Base-by-base conservation (phyloP, 768 basidiomycete species). In the Paxillus ammoniavirescens region DNA sequence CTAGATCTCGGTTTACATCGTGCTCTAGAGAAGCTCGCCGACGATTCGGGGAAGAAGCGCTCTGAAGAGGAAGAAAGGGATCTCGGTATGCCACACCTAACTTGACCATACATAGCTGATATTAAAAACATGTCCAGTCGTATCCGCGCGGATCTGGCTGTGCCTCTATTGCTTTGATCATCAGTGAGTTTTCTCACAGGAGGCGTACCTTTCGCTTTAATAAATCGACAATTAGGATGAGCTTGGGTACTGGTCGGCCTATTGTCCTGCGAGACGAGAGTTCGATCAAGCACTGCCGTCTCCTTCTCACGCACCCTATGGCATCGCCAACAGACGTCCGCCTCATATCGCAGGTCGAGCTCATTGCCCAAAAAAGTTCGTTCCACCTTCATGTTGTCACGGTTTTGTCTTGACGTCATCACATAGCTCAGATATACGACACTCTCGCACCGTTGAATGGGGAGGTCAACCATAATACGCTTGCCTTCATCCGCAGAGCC, bases 101-200 rank as follows among this genome's bases (percentile, higher is more conserved):
- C 23, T 44, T 48, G 18, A 41, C 14, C 42, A 8, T 37, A 44
- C 21, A 8, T 21, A 31, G 9, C 38, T 53, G 18, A 48, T 28
- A 60, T 52, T 42, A 43, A 59, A 23, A 47, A 4, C n/a, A 14
- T 49, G 36, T 54, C 33, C 64, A 91, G 91, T 96, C 43, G 87
- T 96, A 7, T 94, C 93, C 55, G 91, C 93, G 2, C 81, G 94
- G 47, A 93, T 95, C 56, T 97, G 93, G 93, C 76, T 95, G 54
- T 94, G 93, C 66, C 79, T 96, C 41, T 96, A 95, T 68, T 93
- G 93, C 91, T 93, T 96, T 63, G 94, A 96, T 74, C 93, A 94
- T 73, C 90, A 94, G 91, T 92, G 62, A 57, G 87, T 76, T 50
- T 31, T 50, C 33, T 53, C 57, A 17, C n/a, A 0, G 7, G 6